Conservation (phyloP, 2,329 filamentous ascomycete species). For the Epichloe uncinata region DNA sequence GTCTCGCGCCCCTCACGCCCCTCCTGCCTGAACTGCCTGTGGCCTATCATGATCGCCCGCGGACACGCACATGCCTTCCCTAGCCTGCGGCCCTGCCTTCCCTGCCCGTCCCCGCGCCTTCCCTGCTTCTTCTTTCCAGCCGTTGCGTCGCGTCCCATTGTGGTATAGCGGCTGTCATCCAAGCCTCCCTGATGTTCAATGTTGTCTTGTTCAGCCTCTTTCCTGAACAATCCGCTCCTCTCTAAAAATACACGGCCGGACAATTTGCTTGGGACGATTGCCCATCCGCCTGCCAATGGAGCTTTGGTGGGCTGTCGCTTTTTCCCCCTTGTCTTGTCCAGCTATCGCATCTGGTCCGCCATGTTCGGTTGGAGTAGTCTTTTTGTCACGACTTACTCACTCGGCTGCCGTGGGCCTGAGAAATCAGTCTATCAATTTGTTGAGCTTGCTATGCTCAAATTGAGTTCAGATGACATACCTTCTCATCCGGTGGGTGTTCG, state of each 20-base stretch:
- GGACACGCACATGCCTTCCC: too few relatives aligned
- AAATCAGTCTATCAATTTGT: neutral
- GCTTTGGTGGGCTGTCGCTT: neutral
- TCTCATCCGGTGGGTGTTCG: neutral
- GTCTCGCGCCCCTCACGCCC: too few relatives aligned
- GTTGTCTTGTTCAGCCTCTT: too few relatives aligned
- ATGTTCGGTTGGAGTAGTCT: neutral
- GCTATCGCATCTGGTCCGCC: neutral
- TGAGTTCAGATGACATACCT: slow-evolving; percentile 1
- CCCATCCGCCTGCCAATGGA: neutral
- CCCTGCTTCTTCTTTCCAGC: too few relatives aligned
- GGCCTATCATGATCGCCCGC: too few relatives aligned
- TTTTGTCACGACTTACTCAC: neutral
- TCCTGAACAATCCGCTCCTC: neutral
- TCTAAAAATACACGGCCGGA: neutral
- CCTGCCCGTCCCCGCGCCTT: too few relatives aligned
- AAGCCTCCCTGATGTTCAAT: too few relatives aligned
- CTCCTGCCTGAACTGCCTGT: too few relatives aligned
- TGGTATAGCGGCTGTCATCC: too few relatives aligned
- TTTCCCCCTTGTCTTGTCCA: neutral
- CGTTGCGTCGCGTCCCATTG: too few relatives aligned
- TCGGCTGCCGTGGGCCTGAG: neutral
- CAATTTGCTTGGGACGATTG: neutral
- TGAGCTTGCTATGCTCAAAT: neutral
- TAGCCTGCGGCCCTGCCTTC: too few relatives aligned